Evolutionary conservation across 164 flowering plant species (phyloP), one percentile per base, ranked within the genome.

Genomic region (Piper longum): DNA sequence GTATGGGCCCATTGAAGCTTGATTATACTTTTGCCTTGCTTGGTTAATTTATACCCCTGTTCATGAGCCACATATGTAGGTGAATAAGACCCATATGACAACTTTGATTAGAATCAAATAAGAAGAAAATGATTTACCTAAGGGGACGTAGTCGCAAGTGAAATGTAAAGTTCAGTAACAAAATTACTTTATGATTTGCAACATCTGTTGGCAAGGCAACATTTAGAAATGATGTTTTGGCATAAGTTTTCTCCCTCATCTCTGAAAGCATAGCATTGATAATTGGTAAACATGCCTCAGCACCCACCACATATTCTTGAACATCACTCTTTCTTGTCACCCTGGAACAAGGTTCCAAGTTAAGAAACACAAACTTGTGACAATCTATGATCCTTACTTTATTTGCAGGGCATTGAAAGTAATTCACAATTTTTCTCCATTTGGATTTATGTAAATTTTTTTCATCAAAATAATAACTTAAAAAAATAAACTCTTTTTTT

Each of bases 251-350:
- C 55, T 80, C 82, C 71, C 73, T 85, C 69, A 87, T 78, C 68
- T 82, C 92, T 55, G 63, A 70, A 60, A 85, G 16, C 65, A 87
- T 41, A 60, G 85, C 82, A 68, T 70, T 70, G 59, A 88, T 79
- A 60, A 93, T 72, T n/a, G 99, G 92, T 66, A 93, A 70, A 70
- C 88, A 86, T 68, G 96, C 96, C 77, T 88, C 89, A 41, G 97
- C 96, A 54, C 85, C 86, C 55, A 83, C 72, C 60, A 72, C 70
- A 70, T 62, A 93, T 72, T 93, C 96, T 26, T 78, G 16, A 69
- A 70, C 62, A 61, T 66, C 79, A 76, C 96, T 90, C 72, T 74
- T 79, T 60, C 89, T 88, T 63, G 76, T 77, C 65, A 81, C 78
- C 99, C 99, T 65, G 43, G 45, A 65, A 57, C n/a, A n/a, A n/a